A percentile compares a stretch with the other conserved stretches of the same genome.
phyloP scores from a whole-genome alignment of 1,284 basidiomycete species.

The Cerioporus squamosus region DNA sequence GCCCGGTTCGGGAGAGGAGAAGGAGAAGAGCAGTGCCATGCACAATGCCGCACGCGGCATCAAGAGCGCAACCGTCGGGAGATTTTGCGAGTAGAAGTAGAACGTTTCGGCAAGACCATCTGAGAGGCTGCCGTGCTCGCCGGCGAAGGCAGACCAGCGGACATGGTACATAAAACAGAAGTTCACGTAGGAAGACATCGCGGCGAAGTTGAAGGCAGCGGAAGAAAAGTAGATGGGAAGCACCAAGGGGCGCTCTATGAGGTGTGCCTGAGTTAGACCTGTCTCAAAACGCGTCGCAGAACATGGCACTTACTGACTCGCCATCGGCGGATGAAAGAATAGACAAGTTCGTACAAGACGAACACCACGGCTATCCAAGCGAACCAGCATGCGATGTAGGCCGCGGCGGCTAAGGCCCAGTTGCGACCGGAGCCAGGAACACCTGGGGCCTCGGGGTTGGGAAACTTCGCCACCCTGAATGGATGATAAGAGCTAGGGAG shows the following conservation, averaged over 20 bases:
- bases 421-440: constrained; percentile 71
- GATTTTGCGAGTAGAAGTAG: constrained; percentile 80
- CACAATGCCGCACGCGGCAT: constrained; percentile 80
- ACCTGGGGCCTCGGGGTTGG: constrained; percentile 67
- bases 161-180: constrained; percentile 85
- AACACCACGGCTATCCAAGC: constrained; percentile 79
- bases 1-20: constrained; percentile 54
- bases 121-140: constrained; percentile 55
- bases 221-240: constrained; percentile 83
- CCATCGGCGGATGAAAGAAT: constrained; percentile 82
- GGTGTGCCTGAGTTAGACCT: not conserved
- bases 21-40: constrained; percentile 70
- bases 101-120: constrained; percentile 79
- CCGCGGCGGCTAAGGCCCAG: constrained; percentile 79
- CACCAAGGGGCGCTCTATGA: constrained; percentile 76
- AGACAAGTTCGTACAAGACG: constrained; percentile 79
- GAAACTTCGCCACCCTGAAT: constrained; percentile 67
- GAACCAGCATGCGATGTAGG: constrained; percentile 79
- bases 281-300: constrained; percentile 7
- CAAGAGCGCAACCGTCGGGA: constrained; percentile 75
- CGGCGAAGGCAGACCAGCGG: constrained; percentile 66
- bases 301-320: constrained; percentile 70
- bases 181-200: constrained; percentile 77
- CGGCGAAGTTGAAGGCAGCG: constrained; percentile 71
- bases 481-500: constrained; percentile 15